Percentiles rank a stretch among this genome's conserved stretches.
Conservation (phyloP, 2,329 filamentous ascomycete species). For the Colletotrichum echinochloae region DNA sequence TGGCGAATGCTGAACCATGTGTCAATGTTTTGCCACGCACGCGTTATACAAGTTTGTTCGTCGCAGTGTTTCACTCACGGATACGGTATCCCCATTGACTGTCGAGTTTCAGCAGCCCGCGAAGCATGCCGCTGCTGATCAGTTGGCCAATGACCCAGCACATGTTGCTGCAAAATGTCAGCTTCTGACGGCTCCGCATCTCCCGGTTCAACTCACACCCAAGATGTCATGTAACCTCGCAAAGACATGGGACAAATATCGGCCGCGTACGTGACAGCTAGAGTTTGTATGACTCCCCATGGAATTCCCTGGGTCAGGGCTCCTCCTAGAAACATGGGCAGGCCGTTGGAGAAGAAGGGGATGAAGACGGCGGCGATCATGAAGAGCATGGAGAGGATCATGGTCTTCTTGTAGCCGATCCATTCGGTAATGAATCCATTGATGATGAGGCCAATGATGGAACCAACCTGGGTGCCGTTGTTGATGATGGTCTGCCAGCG, state of each 20-base stretch:
- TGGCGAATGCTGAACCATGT: constrained; percentile 47
- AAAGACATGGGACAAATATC: constrained; percentile 53
- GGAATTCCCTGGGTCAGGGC: constrained; percentile 53
- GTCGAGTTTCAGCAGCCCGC: constrained; percentile 47
- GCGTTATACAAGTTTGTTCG: too few species aligned
- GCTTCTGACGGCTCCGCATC: constrained; percentile 23
- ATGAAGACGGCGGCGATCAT: constrained; percentile 59
- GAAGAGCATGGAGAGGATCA: constrained; percentile 55
- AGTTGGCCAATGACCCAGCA: constrained; percentile 58
- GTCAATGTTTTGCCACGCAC: not conserved
- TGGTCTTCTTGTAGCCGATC: constrained; percentile 57
- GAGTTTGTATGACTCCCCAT: constrained; percentile 50
- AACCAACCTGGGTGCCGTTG: constrained; percentile 58
- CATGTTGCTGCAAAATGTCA: constrained; percentile 47
- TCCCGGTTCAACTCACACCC: constrained; percentile 46
- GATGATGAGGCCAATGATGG: constrained; percentile 61
- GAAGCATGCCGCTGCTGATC: constrained; percentile 51
- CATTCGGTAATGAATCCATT: constrained; percentile 60
- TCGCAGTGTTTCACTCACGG: constrained; percentile 31
- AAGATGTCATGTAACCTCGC: constrained; percentile 41
- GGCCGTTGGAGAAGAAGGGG: constrained; percentile 58
- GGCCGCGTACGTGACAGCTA: constrained; percentile 54
- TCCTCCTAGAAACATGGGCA: constrained; percentile 54
- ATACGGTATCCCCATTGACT: constrained; percentile 59
- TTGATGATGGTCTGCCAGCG: constrained; percentile 64